phyloP scores from a whole-genome alignment of 306 rosid species.

The Lotus japonicus region DNA sequence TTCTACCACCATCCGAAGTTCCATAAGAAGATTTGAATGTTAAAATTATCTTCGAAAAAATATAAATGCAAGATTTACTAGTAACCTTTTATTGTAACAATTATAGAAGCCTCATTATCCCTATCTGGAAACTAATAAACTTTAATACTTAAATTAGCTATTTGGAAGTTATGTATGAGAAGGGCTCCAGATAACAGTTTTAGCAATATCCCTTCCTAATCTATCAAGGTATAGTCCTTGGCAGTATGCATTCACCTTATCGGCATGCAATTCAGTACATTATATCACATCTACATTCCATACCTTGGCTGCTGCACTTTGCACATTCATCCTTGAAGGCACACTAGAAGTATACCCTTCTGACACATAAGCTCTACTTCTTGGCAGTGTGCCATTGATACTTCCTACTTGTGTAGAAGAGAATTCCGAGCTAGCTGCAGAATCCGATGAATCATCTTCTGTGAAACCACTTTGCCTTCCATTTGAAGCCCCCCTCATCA shows the following conservation, averaged over 20 bases:
- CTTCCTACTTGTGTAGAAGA: constrained; percentile 80
- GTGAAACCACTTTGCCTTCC: constrained; percentile 52
- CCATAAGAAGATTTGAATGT: background rate
- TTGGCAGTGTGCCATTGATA: constrained; percentile 56
- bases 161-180: background rate
- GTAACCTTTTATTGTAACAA: background rate
- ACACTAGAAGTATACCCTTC: constrained; percentile 75
- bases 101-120: background rate
- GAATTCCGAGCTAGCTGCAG: constrained; percentile 85
- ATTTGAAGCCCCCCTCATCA: constrained; percentile 31
- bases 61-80: background rate
- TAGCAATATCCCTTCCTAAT: too few species aligned
- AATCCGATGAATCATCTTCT: constrained; percentile 85
- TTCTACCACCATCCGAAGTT: background rate
- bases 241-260: background rate
- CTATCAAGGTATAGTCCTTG: background rate
- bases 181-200: background rate
- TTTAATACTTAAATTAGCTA: background rate
- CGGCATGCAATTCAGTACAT: background rate
- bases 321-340: constrained; percentile 52
- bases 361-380: constrained; percentile 49
- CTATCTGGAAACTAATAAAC: too few species aligned
- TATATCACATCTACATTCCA: constrained; percentile 9
- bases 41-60: too few species aligned
- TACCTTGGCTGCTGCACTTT: constrained; percentile 56